These are phyloP conservation scores for Salix koriyanagi DNA, from an alignment of 345 rosid genomes.

Conservation along the genomic window DNA sequence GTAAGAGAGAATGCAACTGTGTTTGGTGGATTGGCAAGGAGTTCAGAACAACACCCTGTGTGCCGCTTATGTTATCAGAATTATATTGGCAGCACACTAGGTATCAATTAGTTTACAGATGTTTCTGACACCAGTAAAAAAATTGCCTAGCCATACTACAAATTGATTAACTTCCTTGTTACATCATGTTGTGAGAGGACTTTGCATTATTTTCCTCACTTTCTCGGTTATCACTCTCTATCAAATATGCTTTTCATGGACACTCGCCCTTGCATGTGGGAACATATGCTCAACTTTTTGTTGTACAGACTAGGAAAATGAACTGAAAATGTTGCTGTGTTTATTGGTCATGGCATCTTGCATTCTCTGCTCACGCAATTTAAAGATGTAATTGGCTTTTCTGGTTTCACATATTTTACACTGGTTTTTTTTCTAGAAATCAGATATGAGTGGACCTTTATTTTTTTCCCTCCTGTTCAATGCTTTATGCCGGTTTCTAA, in stretches of 20 bases:
- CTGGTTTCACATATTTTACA: neutral
- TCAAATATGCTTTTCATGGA: neutral
- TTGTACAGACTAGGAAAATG: neutral
- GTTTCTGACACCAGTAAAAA: neutral
- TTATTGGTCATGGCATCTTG: neutral
- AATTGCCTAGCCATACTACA: neutral
- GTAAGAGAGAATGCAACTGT: conserved; percentile 22
- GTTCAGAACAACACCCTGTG: conserved; percentile 15
- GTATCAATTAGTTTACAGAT: conserved; percentile 28
- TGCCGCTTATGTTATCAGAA: conserved; percentile 15
- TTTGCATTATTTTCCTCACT: neutral
- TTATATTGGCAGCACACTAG: conserved; percentile 30
- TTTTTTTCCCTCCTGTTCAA: no score
- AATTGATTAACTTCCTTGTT: neutral
- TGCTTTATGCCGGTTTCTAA: no score
- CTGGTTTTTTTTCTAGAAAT: neutral
- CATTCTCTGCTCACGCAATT: neutral
- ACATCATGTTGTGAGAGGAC: neutral
- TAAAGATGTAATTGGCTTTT: neutral
- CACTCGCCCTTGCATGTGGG: neutral
- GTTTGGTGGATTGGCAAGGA: conserved; percentile 17
- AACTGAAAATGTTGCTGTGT: neutral
- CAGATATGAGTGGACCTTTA: neutral
- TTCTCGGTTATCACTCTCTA: neutral
- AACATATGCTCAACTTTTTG: neutral